phyloP scores from a whole-genome alignment of 352 stramenopile species.

The Phytophthora foliorum region DNA sequence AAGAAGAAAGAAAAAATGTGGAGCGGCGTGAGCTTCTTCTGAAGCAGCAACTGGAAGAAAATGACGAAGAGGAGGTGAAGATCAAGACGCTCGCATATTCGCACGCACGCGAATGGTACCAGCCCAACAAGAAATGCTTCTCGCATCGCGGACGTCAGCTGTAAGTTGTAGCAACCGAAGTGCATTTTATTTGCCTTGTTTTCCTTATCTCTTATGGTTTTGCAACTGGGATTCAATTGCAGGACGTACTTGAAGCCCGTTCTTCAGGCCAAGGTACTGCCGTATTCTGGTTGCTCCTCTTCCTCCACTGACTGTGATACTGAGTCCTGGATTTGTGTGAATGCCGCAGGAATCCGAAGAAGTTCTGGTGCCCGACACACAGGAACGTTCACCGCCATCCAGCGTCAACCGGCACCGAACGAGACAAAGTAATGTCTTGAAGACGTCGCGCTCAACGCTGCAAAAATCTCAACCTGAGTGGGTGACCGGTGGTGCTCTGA shows the following conservation, averaged over 20 bases:
- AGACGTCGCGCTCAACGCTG: constrained; percentile 1
- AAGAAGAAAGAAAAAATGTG: constrained; percentile 33
- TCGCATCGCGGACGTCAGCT: constrained; percentile 62
- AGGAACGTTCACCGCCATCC: constrained; percentile 7
- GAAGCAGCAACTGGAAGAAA: constrained; percentile 55
- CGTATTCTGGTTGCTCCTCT: neutral
- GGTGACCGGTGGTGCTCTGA: constrained; percentile 33
- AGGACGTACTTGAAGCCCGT: constrained; percentile 76
- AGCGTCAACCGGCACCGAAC: constrained; percentile 9
- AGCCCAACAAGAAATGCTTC: constrained; percentile 74
- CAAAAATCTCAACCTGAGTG: constrained; percentile 35
- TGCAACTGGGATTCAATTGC: constrained; percentile 4
- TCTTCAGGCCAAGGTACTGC: constrained; percentile 44
- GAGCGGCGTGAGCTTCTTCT: constrained; percentile 35
- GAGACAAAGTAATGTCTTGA: constrained; percentile 15
- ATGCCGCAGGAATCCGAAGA: constrained; percentile 29
- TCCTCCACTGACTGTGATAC: neutral
- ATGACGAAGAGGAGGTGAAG: constrained; percentile 67
- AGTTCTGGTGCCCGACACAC: constrained; percentile 1
- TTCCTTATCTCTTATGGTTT: constrained; percentile 8
- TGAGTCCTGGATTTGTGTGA: constrained; percentile 1
- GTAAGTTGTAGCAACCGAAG: constrained; percentile 33
- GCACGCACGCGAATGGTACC: constrained; percentile 66
- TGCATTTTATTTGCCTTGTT: neutral
- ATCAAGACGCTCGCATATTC: constrained; percentile 70